Evolutionary conservation across 2,329 filamentous ascomycete genomes (phyloP).

Genomic region (Drechslera avenae): DNA sequence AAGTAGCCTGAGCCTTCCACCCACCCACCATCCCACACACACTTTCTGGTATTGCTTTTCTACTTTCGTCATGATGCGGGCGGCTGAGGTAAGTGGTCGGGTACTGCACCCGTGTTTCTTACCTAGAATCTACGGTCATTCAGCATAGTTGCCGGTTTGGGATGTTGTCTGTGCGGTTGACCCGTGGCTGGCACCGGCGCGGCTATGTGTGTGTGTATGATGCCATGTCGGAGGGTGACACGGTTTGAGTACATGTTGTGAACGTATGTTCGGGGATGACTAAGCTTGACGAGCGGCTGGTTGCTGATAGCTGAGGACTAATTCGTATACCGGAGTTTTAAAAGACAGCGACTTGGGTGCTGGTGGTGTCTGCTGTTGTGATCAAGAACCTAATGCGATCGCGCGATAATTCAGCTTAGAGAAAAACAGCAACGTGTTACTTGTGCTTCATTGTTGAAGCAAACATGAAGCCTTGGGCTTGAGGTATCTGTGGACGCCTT

Average conservation of each 20-base stretch:
- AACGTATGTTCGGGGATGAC: not conserved
- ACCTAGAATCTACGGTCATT: slow-evolving; percentile 10
- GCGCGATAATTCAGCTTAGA: not conserved
- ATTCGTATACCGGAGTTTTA: too few relatives aligned
- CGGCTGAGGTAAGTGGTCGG: slow-evolving; percentile 3
- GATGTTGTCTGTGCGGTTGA: not conserved
- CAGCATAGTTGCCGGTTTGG: slow-evolving; percentile 7
- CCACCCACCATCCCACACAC: too few relatives aligned
- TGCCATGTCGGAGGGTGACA: not conserved
- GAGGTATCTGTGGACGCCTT: not conserved
- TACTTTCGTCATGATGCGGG: too few relatives aligned
- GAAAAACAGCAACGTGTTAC: too few relatives aligned
- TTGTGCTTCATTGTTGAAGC: not conserved
- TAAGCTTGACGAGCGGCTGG: not conserved
- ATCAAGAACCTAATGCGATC: too few relatives aligned
- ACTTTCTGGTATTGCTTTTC: too few relatives aligned
- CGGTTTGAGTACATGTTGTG: not conserved
- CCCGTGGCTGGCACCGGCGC: too few relatives aligned
- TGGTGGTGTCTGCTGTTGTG: too few relatives aligned
- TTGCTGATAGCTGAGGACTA: not conserved
- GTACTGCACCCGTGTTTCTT: slow-evolving; percentile 15
- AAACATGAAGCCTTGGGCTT: not conserved
- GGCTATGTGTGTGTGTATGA: not conserved
- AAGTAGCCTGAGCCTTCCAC: too few relatives aligned
- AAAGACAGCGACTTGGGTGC: too few relatives aligned